Evolutionary conservation across 129 eudicot species (phyloP).

Genomic region (Pseudognaphalium luteoalbum): DNA sequence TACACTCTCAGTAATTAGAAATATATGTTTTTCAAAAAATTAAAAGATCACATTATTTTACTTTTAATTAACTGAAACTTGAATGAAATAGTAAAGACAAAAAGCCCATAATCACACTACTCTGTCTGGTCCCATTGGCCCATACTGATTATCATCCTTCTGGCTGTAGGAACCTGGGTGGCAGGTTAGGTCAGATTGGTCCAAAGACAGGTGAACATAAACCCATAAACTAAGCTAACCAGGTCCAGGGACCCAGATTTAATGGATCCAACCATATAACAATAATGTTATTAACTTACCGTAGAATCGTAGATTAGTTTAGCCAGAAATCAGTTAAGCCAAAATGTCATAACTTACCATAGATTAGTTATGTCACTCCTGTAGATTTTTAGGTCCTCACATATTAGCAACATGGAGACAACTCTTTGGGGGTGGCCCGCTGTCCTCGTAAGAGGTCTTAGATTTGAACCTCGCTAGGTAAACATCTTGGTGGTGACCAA

Average conservation of each 20-base stretch:
- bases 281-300: background rate
- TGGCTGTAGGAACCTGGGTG: constrained; percentile 33
- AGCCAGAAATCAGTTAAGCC: too few species aligned
- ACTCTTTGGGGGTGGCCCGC: background rate
- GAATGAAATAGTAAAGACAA: background rate
- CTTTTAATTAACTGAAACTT: background rate
- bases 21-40: background rate
- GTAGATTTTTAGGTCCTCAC: background rate
- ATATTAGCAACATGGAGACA: background rate
- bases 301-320: background rate
- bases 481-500: background rate
- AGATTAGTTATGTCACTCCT: background rate
- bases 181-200: constrained; percentile 33
- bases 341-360: too few species aligned
- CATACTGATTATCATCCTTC: constrained; percentile 28
- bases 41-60: background rate
- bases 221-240: constrained; percentile 5
- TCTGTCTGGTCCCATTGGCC: constrained; percentile 28
- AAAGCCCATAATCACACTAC: constrained; percentile 10
- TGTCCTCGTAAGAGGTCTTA: background rate
- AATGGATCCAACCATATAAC: background rate
- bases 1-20: background rate
- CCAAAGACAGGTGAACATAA: constrained; percentile 23
- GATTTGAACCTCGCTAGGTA: background rate
- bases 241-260: constrained; percentile 2